Evolutionary conservation across 2,329 filamentous ascomycete genomes (phyloP).

Genomic region (Aureobasidium sp.): DNA sequence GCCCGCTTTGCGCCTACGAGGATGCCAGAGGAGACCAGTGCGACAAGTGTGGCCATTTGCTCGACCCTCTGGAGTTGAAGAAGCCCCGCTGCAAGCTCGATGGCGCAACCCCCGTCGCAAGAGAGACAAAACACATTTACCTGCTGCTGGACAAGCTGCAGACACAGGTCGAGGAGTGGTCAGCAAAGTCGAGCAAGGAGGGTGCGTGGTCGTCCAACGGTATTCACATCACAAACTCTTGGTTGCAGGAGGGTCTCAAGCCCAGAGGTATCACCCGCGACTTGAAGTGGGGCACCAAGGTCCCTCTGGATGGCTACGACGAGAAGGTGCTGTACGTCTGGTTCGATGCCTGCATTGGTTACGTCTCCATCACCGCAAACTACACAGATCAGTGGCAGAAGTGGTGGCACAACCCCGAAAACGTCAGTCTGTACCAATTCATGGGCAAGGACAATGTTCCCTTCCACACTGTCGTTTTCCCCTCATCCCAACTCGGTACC

Average conservation of each 20-base stretch:
- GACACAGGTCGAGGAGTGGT: conserved; percentile 70
- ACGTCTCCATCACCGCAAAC: conserved; percentile 87
- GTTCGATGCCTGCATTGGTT: conserved; percentile 91
- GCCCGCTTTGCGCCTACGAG: conserved; percentile 57
- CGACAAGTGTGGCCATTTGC: conserved; percentile 43
- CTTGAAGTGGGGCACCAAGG: conserved; percentile 76
- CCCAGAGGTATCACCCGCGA: conserved; percentile 86
- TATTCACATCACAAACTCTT: conserved; percentile 67
- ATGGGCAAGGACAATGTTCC: conserved; percentile 89
- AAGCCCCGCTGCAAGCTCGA: conserved; percentile 91
- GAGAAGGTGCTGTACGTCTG: conserved; percentile 85
- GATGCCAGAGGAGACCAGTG: conserved; percentile 50
- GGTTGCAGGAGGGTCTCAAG: conserved; percentile 77
- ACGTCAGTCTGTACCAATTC: conserved; percentile 88
- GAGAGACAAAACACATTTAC: conserved; percentile 85
- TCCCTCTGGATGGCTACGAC: conserved; percentile 55
- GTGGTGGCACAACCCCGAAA: conserved; percentile 88
- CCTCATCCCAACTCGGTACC: conserved; percentile 77
- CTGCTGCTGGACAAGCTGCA: conserved; percentile 80
- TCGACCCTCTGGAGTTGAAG: conserved; percentile 54
- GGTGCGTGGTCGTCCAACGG: conserved; percentile 73
- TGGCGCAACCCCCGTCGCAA: conserved; percentile 68
- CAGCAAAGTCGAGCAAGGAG: conserved; percentile 62
- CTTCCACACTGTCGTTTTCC: conserved; percentile 90
- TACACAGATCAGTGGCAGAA: conserved; percentile 87